Base-by-base conservation (phyloP, 352 stramenopile genomes). In the Phytophthora quininea region DNA sequence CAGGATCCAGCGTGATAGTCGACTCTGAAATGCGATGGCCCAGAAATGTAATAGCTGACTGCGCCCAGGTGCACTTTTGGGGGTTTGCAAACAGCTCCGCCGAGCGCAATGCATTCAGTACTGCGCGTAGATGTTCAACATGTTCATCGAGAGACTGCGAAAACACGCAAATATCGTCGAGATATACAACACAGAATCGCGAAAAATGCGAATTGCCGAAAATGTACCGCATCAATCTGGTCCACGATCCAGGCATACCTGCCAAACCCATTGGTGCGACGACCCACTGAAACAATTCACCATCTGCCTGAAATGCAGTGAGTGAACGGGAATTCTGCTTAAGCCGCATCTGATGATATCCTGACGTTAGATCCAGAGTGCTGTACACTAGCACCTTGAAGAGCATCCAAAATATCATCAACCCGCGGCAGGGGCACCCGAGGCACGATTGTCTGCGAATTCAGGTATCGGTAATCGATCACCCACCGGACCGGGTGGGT, bases 261-360 rank as follows among this genome's bases (percentile, higher is more conserved):
- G 35, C 37, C 8, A 57, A 14, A 2, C 71, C 71, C 63, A 79
- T 79, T 0, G 67, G 74, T 19, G 63, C 67, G 5, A 79, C 60
- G n/a, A 62, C 73, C 62, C 66, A 82, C 33, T 82, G 70, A 37
- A 75, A 69, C 27, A 66, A 67, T 38, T 82, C 70, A 10, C 58
- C 55, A 53, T 72, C 32, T 3, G 66, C 69, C 10, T 69, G 58
- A 27, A 82, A 79, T 6, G 70, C 61, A 9, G 67, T 74, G 12
- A 74, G 67, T 46, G 64, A n/a, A 8, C 54, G 45, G 15, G 15
- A 35, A 12, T 4, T 11, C 63, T 29, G 24, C 47, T 51, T 11
- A 8, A 60, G 54, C 3, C 51, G 49, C 62, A 76, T 79, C 31
- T 73, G 67, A 30, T 76, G 67, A 35, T 79, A 76, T 15, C 62